These are phyloP conservation scores for Parasitella parasitica DNA, from an alignment of 371 early-diverging fungal species.

Conservation along the genomic window DNA sequence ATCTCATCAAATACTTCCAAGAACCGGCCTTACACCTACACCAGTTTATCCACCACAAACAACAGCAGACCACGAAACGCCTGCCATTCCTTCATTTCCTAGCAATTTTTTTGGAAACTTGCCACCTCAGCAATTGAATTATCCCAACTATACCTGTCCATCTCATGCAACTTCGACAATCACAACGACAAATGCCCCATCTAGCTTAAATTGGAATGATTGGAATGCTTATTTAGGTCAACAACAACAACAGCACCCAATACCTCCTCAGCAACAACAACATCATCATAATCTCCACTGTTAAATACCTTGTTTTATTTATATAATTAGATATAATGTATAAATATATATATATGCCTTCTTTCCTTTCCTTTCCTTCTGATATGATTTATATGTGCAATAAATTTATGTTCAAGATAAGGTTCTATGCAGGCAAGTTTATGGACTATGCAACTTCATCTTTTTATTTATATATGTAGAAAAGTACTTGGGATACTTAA, in stretches of 20 bases:
- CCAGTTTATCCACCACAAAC: not conserved
- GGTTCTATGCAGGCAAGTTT: too few relatives aligned
- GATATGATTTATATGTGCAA: too few relatives aligned
- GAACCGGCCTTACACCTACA: not conserved
- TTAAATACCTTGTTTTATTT: not conserved
- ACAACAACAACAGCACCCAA: not conserved
- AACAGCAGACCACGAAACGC: not conserved
- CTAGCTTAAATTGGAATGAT: slow-evolving; percentile 23
- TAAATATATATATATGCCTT: not conserved
- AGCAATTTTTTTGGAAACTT: not conserved
- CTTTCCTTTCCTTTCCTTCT: not conserved
- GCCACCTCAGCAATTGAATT: not conserved
- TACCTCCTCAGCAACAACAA: not conserved
- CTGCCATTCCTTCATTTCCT: not conserved
- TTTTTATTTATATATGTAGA: too few relatives aligned
- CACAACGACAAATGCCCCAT: not conserved
- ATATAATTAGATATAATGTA: too few relatives aligned
- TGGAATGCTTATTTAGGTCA: slow-evolving; percentile 23
- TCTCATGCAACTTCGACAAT: not conserved
- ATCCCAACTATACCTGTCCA: not conserved
- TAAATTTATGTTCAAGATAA: too few relatives aligned
- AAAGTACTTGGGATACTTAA: too few relatives aligned
- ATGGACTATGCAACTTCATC: too few relatives aligned
- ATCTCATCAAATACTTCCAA: slow-evolving; percentile 1
- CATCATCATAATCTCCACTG: not conserved